These are phyloP conservation scores for Castanospermum australe DNA, from an alignment of 306 rosid species.

Conservation along the genomic window DNA sequence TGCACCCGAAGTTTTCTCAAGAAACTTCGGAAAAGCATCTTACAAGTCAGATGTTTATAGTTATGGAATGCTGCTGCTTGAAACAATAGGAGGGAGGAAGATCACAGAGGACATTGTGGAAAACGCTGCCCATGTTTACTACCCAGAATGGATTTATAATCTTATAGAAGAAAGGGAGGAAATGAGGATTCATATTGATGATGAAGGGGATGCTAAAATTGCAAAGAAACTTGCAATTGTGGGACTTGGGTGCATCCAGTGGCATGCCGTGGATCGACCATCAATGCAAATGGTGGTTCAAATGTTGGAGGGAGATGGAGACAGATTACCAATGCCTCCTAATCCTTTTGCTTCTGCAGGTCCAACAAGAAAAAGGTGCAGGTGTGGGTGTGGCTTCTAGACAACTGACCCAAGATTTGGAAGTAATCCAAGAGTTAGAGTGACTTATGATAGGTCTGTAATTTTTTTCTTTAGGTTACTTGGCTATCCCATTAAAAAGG, in stretches of 20 bases:
- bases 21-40: constrained; percentile 39
- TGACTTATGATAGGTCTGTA: not conserved
- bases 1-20: constrained; percentile 43
- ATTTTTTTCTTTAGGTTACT: no score
- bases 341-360: constrained; percentile 18
- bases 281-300: constrained; percentile 28
- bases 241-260: constrained; percentile 34
- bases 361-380: not conserved
- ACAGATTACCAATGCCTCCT: constrained; percentile 10
- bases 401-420: not conserved
- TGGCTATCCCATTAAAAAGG: no score
- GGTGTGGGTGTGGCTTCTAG: not conserved
- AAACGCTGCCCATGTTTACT: not conserved
- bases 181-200: constrained; percentile 5
- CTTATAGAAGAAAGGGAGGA: constrained; percentile 9
- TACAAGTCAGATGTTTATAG: constrained; percentile 37
- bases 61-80: constrained; percentile 40
- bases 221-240: constrained; percentile 24
- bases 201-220: constrained; percentile 12
- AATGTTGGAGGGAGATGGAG: constrained; percentile 22
- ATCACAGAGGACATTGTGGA: not conserved
- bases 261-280: constrained; percentile 32
- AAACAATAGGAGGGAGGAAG: constrained; percentile 38
- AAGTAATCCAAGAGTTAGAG: constrained; percentile 16
- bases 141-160: constrained; percentile 24